Conservation (phyloP, 768 basidiomycete species). For the Leccinum imitatum region DNA sequence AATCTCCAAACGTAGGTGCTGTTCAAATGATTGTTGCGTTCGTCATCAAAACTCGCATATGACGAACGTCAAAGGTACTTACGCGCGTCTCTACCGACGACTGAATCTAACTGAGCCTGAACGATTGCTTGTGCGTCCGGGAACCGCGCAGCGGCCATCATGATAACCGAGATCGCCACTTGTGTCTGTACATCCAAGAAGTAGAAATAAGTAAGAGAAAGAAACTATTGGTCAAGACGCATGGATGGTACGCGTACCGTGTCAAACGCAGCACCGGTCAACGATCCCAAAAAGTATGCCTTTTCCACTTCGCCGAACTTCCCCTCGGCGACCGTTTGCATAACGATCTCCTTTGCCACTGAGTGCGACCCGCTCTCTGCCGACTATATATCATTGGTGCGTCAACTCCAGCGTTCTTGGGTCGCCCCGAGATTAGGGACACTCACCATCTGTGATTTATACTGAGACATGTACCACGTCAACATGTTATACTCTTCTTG, state of each 20-base stretch:
- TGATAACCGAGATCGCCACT: constrained; percentile 28
- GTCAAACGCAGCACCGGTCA: constrained; percentile 64
- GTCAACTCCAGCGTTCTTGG: not conserved
- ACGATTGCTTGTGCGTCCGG: constrained; percentile 35
- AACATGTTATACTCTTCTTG: constrained; percentile 51
- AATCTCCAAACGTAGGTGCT: constrained; percentile 41
- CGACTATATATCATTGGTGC: constrained; percentile 4
- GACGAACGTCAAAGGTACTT: constrained; percentile 2
- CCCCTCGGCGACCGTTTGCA: constrained; percentile 44
- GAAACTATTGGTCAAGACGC: not conserved
- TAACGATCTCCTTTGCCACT: constrained; percentile 55
- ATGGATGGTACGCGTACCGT: constrained; percentile 33
- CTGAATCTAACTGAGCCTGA: constrained; percentile 37
- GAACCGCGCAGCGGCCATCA: constrained; percentile 39
- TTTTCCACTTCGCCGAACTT: constrained; percentile 51
- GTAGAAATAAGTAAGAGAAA: not conserved
- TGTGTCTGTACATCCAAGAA: constrained; percentile 20
- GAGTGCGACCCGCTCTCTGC: constrained; percentile 22
- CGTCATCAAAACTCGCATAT: not conserved
- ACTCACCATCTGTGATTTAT: constrained; percentile 34
- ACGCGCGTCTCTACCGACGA: constrained; percentile 38
- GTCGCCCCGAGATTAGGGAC: not conserved
- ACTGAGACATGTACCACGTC: constrained; percentile 44
- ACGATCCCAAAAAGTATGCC: constrained; percentile 58
- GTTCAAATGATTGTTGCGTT: not conserved